Base-by-base conservation (phyloP, 2,329 filamentous ascomycete species). In the Aureobasidium sp. region DNA sequence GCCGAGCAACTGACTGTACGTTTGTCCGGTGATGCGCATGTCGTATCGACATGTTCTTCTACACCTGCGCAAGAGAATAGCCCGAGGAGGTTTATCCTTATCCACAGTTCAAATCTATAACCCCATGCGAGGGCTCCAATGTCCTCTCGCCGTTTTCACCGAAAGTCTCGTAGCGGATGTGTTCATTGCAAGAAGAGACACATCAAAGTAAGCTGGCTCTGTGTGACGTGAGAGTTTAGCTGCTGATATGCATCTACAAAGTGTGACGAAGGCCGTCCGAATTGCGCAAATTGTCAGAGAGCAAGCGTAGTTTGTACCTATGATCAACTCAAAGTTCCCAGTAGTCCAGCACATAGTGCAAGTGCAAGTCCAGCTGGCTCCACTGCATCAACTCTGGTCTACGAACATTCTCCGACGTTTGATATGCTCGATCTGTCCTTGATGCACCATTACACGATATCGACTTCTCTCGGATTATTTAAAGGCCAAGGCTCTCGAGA, bases 371-470 rank as follows among this genome's bases (percentile, higher is more conserved):
- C 57, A 9, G 23, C 46, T 29, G 38, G 45, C 17, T 35, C 42
- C 8, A 31, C 60, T 17, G 42, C 60, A 23, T 53, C 53, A 42
- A 61, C 60, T 35, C 42, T 53, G 23, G 49, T 60, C 13, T 50
- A 60, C n/a, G 46, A 49, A 19, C 45, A 53, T 9, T 2, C 40
- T 13, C 23, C 35, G 35, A 21, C 54, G 7, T 69, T 66, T 60
- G 67, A 70, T 60, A 57, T 61, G 27, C 61, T 70, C 35, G 67
- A 70, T 57, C 59, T 70, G 31, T 55, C 62, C 19, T 53, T 69
- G 21, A 67, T 69, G 67, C 67, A 70, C 50, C 65, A 66, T 13
- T 70, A 65, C 49, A 65, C 66, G 38, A 65, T 66, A n/a, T 60
- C 61, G 15, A 68, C 67, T 15, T 65, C 67, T 5, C 40, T 64